Base-by-base conservation (phyloP, 176 grass and related monocot species). In the Juncus inflexus region DNA sequence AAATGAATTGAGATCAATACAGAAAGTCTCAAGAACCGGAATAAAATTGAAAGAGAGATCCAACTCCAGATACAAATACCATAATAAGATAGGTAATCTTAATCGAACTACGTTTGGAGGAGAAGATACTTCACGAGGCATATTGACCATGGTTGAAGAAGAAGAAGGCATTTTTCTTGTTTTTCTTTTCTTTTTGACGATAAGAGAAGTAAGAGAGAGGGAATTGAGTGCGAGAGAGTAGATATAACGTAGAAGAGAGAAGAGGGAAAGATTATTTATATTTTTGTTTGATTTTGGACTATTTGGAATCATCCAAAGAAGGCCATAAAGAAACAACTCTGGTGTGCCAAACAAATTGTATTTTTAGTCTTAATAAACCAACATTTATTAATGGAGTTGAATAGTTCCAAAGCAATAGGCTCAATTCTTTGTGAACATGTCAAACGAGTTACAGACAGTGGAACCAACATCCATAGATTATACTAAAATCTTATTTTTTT, bases 41-140 rank as follows among this genome's bases (percentile, higher is more conserved):
- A 71, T 59, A 2, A 71, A 55, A 45, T 59, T 4, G 38, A 71
- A 71, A 37, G 67, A 58, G 53, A 71, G 67, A 58, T 71, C 67
- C 0, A 71, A 40, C 67, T 71, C 67, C 9, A 71, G 39, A 35
- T 71, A 71, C 38, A 71, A 52, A 40, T 71, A 52, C 67, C 67
- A 71, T 35, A 71, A 58, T 12, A 71, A 37, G 37, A 71, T 4
- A 43, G 67, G 67, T 2, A 71, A 15, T 41, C 54, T 71, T 14
- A 71, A 3, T 40, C 67, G 67, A 42, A 71, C 38, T 7, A 40
- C 54, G 52, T 40, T 71, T 13, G 67, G 53, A 41, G 67, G 53
- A 41, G 67, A 71, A 70, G 13, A 7, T 35, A 52, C 16, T 59
- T 71, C 12, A 59, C 8, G 67, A 45, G 53, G 67, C 42, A 13